Evolutionary conservation across 352 stramenopile species (phyloP).

Genomic region (Plasmopara halstedii): DNA sequence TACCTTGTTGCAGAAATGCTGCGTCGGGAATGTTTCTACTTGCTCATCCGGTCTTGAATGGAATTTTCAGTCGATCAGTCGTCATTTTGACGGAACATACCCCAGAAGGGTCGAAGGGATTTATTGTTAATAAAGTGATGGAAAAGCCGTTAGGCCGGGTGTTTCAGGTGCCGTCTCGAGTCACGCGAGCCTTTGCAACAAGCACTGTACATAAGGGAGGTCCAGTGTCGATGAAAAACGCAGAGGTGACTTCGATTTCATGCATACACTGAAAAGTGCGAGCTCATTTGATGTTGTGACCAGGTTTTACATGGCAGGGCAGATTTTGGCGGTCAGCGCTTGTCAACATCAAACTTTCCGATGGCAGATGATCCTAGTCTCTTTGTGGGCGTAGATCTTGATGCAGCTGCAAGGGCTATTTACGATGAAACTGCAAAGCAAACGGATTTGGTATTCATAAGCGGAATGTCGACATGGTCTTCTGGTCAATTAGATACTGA

Average conservation of each 20-base stretch:
- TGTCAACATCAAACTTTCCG: slow-evolving; percentile 43
- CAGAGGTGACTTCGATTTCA: slow-evolving; percentile 29
- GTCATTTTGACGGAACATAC: slow-evolving; percentile 70
- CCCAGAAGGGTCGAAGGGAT: slow-evolving; percentile 44
- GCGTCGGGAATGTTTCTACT: slow-evolving; percentile 62
- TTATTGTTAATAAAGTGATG: slow-evolving; percentile 66
- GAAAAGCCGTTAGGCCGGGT: slow-evolving; percentile 41
- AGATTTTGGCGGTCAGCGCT: slow-evolving; percentile 53
- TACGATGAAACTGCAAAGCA: slow-evolving; percentile 43
- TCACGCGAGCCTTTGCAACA: slow-evolving; percentile 50
- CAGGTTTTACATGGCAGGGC: slow-evolving; percentile 52
- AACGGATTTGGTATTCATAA: slow-evolving; percentile 72
- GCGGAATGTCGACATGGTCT: slow-evolving; percentile 64
- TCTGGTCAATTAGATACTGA: slow-evolving; percentile 62
- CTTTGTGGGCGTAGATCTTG: slow-evolving; percentile 65
- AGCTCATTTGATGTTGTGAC: not conserved
- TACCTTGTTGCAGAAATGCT: slow-evolving; percentile 19
- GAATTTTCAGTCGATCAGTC: slow-evolving; percentile 66
- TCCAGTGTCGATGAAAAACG: slow-evolving; percentile 51
- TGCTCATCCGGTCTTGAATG: slow-evolving; percentile 60
- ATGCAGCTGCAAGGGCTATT: slow-evolving; percentile 46
- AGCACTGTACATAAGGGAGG: slow-evolving; percentile 55
- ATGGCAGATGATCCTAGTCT: slow-evolving; percentile 33
- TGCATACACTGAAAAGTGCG: not conserved
- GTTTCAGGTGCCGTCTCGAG: slow-evolving; percentile 54